Evolutionary conservation across 2,329 filamentous ascomycete genomes (phyloP).

Genomic region (Fusarium foetens): DNA sequence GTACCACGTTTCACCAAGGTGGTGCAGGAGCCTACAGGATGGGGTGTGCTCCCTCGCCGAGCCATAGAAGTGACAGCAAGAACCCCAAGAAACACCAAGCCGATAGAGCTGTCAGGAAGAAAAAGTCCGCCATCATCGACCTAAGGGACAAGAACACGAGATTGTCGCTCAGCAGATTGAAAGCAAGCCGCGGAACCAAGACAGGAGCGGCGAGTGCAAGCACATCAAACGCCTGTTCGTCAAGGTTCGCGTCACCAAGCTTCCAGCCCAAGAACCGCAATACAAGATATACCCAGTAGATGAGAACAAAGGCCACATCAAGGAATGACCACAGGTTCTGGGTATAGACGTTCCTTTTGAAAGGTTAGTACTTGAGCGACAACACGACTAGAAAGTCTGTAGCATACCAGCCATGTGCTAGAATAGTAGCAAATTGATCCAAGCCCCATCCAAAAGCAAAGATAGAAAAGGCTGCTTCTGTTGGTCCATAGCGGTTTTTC

Average conservation of each 20-base stretch:
- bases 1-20: neutral
- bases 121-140: slow-evolving; percentile 88
- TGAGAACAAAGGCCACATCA: slow-evolving; percentile 79
- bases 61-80: slow-evolving; percentile 81
- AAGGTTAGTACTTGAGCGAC: neutral
- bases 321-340: slow-evolving; percentile 91
- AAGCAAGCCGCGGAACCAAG: slow-evolving; percentile 80
- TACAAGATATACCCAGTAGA: slow-evolving; percentile 75
- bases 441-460: slow-evolving; percentile 83
- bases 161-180: slow-evolving; percentile 85
- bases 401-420: slow-evolving; percentile 74
- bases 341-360: slow-evolving; percentile 77
- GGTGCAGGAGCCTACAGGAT: slow-evolving; percentile 59
- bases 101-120: slow-evolving; percentile 78
- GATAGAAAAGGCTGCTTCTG: slow-evolving; percentile 75
- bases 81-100: slow-evolving; percentile 89
- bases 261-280: slow-evolving; percentile 73
- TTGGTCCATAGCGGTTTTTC: slow-evolving; percentile 62
- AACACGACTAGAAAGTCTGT: neutral
- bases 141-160: slow-evolving; percentile 83
- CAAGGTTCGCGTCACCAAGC: slow-evolving; percentile 57
- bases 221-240: slow-evolving; percentile 78
- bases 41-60: slow-evolving; percentile 71
- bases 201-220: slow-evolving; percentile 83
- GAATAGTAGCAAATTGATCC: slow-evolving; percentile 79